These are phyloP conservation scores for Dothideomycetes sp. DNA, from an alignment of 2,329 filamentous ascomycete species.

Conservation along the genomic window DNA sequence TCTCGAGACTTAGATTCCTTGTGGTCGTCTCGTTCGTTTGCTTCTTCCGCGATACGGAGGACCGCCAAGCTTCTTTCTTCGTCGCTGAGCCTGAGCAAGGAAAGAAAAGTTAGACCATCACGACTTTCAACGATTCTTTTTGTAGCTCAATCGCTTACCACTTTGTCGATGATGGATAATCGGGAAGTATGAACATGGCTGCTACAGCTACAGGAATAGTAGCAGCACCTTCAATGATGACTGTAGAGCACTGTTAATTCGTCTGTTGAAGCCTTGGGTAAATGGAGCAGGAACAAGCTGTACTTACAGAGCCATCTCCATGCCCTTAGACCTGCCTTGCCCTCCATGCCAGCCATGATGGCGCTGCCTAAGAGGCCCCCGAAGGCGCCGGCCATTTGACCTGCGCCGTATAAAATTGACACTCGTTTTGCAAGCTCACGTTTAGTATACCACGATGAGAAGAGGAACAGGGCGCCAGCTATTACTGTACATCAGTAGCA, in stretches of 20 bases:
- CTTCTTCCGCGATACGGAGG: conserved; percentile 43
- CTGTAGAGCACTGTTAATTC: too few species aligned
- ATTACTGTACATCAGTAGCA: conserved; percentile 18
- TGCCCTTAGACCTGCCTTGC: conserved; percentile 33
- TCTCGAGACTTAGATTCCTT: conserved; percentile 31
- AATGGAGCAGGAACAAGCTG: too few species aligned
- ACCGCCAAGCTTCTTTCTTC: conserved; percentile 46
- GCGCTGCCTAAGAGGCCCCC: conserved; percentile 36
- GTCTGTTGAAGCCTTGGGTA: too few species aligned
- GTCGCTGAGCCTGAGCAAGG: conserved; percentile 28
- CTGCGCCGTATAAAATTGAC: conserved; percentile 38
- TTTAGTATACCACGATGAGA: conserved; percentile 41
- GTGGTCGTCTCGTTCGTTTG: conserved; percentile 36
- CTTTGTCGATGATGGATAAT: conserved; percentile 45
- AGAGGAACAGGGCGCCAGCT: conserved; percentile 27
- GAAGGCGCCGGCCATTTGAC: conserved; percentile 42
- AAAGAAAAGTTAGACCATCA: too few species aligned
- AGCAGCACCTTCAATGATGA: conserved; percentile 30
- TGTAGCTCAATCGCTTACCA: conserved; percentile 29
- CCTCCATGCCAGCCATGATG: conserved; percentile 22
- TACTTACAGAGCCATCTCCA: not conserved
- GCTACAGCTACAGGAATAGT: conserved; percentile 20
- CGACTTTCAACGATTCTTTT: not conserved
- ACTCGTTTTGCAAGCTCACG: conserved; percentile 49
- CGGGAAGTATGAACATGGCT: conserved; percentile 30